Evolutionary conservation across 371 early-diverging fungal species (phyloP).

Genomic region (Mucor indicus): DNA sequence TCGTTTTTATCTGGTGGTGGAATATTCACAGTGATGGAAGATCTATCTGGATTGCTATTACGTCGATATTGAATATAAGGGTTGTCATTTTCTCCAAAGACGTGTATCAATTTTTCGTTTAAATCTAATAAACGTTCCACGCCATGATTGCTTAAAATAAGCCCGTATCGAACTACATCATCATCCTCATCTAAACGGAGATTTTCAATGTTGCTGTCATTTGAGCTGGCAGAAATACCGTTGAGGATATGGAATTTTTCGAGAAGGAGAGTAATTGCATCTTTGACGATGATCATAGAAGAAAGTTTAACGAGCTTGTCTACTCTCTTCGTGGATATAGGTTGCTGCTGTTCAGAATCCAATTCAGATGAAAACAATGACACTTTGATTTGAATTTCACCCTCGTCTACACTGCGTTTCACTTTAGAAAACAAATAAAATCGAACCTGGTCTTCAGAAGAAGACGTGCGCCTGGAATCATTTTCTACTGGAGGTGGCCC

Average conservation of each 20-base stretch:
- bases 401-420: conserved; percentile 31
- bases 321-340: conserved; percentile 22
- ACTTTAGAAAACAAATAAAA: conserved; percentile 41
- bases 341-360: too few relatives aligned
- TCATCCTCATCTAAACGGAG: conserved; percentile 29
- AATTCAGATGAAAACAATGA: conserved; percentile 29
- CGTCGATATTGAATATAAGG: conserved; percentile 36
- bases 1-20: conserved; percentile 37
- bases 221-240: too few relatives aligned
- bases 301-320: conserved; percentile 42
- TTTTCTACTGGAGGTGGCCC: conserved; percentile 22
- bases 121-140: conserved; percentile 12
- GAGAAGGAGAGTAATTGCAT: conserved; percentile 32
- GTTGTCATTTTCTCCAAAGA: conserved; percentile 30
- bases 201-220: conserved; percentile 18
- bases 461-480: neutral
- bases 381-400: conserved; percentile 42
- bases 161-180: conserved; percentile 27
- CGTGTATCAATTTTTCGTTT: conserved; percentile 22
- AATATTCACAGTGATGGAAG: conserved; percentile 40
- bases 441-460: conserved; percentile 29
- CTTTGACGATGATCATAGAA: conserved; percentile 27
- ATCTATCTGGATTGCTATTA: conserved; percentile 39
- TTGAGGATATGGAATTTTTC: conserved; percentile 53
- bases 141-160: conserved; percentile 22